These are phyloP conservation scores for Arabidopsis arenosa DNA, from an alignment of 345 rosid species.

Conservation along the genomic window DNA sequence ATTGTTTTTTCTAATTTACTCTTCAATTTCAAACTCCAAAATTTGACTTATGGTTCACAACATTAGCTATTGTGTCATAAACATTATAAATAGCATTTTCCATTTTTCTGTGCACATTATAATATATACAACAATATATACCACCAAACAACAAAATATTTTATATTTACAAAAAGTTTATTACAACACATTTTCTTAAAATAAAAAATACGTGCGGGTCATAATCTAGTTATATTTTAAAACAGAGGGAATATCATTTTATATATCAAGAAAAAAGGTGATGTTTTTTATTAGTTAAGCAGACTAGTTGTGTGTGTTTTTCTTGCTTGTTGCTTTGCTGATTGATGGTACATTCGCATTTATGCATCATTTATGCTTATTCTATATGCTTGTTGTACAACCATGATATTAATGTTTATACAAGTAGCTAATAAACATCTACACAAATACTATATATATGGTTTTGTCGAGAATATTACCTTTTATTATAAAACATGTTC, in stretches of 20 bases:
- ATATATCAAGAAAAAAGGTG: neutral
- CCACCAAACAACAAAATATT: too few relatives aligned
- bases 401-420: conserved; percentile 2
- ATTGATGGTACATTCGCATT: conserved; percentile 19
- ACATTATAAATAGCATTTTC: neutral
- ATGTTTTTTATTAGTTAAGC: neutral
- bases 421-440: conserved; percentile 22
- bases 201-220: too few relatives aligned
- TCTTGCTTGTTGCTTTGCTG: neutral
- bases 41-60: too few relatives aligned
- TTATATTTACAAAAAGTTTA: too few relatives aligned
- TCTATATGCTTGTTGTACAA: neutral
- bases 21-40: too few relatives aligned
- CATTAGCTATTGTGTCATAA: too few relatives aligned
- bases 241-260: neutral
- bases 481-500: conserved; percentile 29
- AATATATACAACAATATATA: too few relatives aligned
- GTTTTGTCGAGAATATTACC: conserved; percentile 35
- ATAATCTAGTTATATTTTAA: too few relatives aligned
- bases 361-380: neutral
- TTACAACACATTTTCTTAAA: too few relatives aligned
- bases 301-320: neutral
- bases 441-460: neutral
- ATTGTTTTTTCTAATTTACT: too few relatives aligned
- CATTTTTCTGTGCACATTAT: too few relatives aligned